Evolutionary conservation across 768 basidiomycete genomes (phyloP).

Genomic region (Pleurotus tuoliensis): DNA sequence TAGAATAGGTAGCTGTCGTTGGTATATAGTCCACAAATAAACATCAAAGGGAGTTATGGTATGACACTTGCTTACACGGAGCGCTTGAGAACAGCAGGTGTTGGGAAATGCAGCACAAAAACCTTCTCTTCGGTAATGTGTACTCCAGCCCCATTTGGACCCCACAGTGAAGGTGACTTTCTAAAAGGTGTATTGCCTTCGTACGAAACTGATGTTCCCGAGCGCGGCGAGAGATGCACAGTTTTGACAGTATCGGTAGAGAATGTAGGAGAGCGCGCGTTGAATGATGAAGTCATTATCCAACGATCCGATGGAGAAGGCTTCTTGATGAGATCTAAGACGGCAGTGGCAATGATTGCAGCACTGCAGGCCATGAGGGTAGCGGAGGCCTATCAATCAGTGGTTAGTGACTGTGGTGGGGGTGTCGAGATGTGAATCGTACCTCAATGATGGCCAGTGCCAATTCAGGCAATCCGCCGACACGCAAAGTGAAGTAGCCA

Average conservation of each 20-base stretch:
- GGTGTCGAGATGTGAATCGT: conserved; percentile 1
- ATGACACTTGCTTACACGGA: background rate
- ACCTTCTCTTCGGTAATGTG: conserved; percentile 5
- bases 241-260: conserved; percentile 1
- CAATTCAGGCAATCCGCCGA: conserved; percentile 18
- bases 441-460: conserved; percentile 34
- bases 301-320: background rate
- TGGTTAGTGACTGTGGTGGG: background rate
- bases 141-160: background rate
- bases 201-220: conserved; percentile 5
- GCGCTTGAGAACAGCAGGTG: background rate
- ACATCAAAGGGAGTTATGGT: background rate
- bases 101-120: conserved; percentile 1
- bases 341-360: conserved; percentile 31
- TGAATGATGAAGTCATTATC: conserved; percentile 2
- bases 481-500: conserved; percentile 24
- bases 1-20: too few species aligned
- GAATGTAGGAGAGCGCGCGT: background rate
- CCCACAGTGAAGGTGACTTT: conserved; percentile 3
- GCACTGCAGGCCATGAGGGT: conserved; percentile 39
- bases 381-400: conserved; percentile 24
- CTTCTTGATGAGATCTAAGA: conserved; percentile 18
- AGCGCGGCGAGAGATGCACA: conserved; percentile 1
- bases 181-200: conserved; percentile 3
- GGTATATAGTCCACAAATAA: background rate